Conservation (phyloP, 495 filamentous ascomycete species). For the Hypoxylon fragiforme region DNA sequence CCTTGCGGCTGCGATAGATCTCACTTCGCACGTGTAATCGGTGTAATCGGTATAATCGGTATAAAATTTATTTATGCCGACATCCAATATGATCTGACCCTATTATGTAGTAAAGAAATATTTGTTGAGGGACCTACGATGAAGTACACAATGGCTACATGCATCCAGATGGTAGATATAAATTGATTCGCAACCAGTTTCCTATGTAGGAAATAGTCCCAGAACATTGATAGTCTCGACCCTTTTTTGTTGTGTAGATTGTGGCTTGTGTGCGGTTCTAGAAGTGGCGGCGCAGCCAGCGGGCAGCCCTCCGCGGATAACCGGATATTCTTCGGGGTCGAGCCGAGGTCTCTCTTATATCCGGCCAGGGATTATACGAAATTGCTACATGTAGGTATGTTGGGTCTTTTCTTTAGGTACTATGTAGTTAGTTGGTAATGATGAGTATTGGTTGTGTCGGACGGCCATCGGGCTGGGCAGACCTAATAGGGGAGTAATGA, state of each 20-base stretch:
- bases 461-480: slow-evolving; percentile 13
- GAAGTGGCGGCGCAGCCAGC: slow-evolving; percentile 35
- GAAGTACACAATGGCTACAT: too few species aligned
- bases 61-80: slow-evolving; percentile 14
- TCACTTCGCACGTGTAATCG: slow-evolving; percentile 14
- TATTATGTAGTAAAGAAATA: too few species aligned
- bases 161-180: not conserved
- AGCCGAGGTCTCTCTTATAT: not conserved
- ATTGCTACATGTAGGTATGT: not conserved
- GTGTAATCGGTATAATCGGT: slow-evolving; percentile 12
- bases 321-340: slow-evolving; percentile 20
- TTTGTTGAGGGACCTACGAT: too few species aligned
- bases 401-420: too few species aligned
- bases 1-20: not conserved
- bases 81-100: too few species aligned
- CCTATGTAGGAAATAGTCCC: slow-evolving; percentile 4
- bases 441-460: slow-evolving; percentile 17
- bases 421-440: not conserved
- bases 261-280: slow-evolving; percentile 24
- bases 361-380: not conserved
- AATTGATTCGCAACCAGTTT: slow-evolving; percentile 7
- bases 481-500: slow-evolving; percentile 20
- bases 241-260: slow-evolving; percentile 15
- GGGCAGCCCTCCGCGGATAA: slow-evolving; percentile 15
- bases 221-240: slow-evolving; percentile 10